A percentile compares a stretch with the other conserved stretches of the same genome.
Evolutionary conservation across 441 rosid species (phyloP).

Genomic region (Flueggea neowawraea): DNA sequence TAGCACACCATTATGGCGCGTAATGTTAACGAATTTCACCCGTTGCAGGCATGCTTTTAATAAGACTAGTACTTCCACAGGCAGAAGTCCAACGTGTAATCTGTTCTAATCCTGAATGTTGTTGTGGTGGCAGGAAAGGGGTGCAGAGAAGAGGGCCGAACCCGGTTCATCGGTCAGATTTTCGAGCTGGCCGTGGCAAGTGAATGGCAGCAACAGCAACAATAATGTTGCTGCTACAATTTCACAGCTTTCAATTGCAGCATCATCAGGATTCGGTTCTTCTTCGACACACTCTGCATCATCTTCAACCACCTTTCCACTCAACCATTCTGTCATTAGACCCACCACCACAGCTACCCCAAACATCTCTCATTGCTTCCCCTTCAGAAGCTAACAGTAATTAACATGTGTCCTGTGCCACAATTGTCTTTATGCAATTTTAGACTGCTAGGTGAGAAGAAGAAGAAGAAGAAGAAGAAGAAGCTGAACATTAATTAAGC

Average conservation of each 20-base stretch:
- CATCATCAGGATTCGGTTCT: conserved; percentile 97
- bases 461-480: background rate
- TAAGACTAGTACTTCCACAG: no score
- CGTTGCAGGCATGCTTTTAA: no score
- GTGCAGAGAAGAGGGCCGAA: conserved; percentile 1
- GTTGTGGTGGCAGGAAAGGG: background rate
- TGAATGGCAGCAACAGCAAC: conserved; percentile 11
- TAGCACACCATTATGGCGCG: no score
- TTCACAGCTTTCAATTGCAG: conserved; percentile 46
- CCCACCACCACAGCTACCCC: conserved; percentile 9
- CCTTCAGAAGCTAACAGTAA: conserved; percentile 7
- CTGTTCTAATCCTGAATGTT: background rate
- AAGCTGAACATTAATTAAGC: background rate
- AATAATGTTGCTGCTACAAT: conserved; percentile 1
- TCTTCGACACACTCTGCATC: conserved; percentile 8
- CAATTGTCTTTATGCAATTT: conserved; percentile 3
- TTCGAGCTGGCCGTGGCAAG: conserved; percentile 41
- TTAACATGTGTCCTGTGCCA: background rate
- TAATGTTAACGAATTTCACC: no score
- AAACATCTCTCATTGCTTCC: conserved; percentile 8
- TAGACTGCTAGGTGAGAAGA: conserved; percentile 8
- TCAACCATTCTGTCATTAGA: conserved; percentile 1
- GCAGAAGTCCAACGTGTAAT: no score
- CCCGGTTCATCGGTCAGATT: conserved; percentile 1
- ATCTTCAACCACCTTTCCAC: conserved; percentile 8